phyloP scores from a whole-genome alignment of 2,329 filamentous ascomycete genomes.

The Botrytis pseudocinerea region DNA sequence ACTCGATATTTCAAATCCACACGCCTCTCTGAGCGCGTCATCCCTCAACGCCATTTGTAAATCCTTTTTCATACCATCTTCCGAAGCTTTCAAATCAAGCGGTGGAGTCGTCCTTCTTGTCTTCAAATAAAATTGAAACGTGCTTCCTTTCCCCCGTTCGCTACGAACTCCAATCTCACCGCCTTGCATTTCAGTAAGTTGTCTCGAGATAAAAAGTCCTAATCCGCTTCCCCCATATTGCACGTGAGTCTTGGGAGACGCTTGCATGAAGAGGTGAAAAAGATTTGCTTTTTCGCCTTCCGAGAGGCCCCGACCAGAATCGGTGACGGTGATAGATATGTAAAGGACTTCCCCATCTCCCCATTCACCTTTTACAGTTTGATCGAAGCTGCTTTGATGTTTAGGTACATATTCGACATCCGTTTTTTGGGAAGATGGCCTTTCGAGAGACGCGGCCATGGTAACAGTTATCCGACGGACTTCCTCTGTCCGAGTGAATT shows the following conservation, averaged over 20 bases:
- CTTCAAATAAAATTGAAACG: slow-evolving; percentile 70
- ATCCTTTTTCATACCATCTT: background rate
- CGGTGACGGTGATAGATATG: slow-evolving; percentile 3
- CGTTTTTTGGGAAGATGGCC: background rate
- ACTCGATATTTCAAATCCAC: slow-evolving; percentile 9
- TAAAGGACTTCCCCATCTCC: background rate
- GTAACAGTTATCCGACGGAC: slow-evolving; percentile 11
- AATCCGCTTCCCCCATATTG: slow-evolving; percentile 79
- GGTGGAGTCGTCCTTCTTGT: slow-evolving; percentile 10
- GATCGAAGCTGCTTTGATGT: background rate
- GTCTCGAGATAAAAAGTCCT: slow-evolving; percentile 76
- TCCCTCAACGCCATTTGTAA: slow-evolving; percentile 13
- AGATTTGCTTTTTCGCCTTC: slow-evolving; percentile 14
- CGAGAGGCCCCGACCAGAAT: slow-evolving; percentile 36
- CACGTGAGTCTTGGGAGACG: slow-evolving; percentile 76
- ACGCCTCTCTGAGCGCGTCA: slow-evolving; percentile 18
- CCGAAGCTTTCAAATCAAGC: background rate
- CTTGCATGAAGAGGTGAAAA: slow-evolving; percentile 70
- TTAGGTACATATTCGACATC: slow-evolving; percentile 16
- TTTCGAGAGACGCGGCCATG: background rate
- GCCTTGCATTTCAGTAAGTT: slow-evolving; percentile 76
- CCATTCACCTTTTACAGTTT: slow-evolving; percentile 9
- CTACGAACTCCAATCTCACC: slow-evolving; percentile 76
- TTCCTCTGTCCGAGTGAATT: slow-evolving; percentile 59
- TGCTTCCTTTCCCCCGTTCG: slow-evolving; percentile 66